Evolutionary conservation across 2,329 filamentous ascomycete species (phyloP), one percentile per base, ranked within the genome.

Genomic region (Macrophomina pseudophaseolina): DNA sequence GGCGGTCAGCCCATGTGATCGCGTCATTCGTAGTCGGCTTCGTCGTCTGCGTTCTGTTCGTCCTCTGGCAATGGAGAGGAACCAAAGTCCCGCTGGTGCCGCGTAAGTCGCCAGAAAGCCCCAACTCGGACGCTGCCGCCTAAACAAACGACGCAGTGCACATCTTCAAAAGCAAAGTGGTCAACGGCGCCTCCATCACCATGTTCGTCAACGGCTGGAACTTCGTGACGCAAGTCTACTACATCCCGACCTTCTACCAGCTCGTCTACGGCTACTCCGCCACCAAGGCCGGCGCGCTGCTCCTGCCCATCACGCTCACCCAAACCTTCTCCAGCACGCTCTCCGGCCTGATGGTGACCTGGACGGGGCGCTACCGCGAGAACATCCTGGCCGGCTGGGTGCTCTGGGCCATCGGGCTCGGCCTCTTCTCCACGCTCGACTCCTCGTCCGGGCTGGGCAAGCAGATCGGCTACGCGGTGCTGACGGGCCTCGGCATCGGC

Each of bases 171-270:
- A 81, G 79, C 1, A 77, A 76, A 16, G 84, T 87, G 35, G 84
- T 86, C 35, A 85, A 85, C 42, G 85, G 85, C 1, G 83, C 84
- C 0, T 86, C 83, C 67, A 69, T 87, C 14, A 74, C 73, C 23
- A 68, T 66, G 66, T 65, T 84, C 42, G 82, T 87, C 71, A 86
- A 87, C 60, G 85, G 85, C 3, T 87, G 85, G 85, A 86, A 86
- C 69, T 86, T 86, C 65, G 77, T 87, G 30, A 81, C 85, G n/a
- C 85, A 87, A 68, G 76, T 85, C 7, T 85, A 84, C 69, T 84
- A 81, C 66, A 28, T 68, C 14, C 66, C 66, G 2, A 63, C 79
- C 0, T 83, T 83, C 68, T 83, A 84, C 68, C 82, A 83, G 63
- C 78, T 83, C 75, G 23, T 83, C 5, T 66, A 68, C 48, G 63